Evolutionary conservation across 2,329 filamentous ascomycete species (phyloP).

Genomic region (Aspergillus luchuensis): DNA sequence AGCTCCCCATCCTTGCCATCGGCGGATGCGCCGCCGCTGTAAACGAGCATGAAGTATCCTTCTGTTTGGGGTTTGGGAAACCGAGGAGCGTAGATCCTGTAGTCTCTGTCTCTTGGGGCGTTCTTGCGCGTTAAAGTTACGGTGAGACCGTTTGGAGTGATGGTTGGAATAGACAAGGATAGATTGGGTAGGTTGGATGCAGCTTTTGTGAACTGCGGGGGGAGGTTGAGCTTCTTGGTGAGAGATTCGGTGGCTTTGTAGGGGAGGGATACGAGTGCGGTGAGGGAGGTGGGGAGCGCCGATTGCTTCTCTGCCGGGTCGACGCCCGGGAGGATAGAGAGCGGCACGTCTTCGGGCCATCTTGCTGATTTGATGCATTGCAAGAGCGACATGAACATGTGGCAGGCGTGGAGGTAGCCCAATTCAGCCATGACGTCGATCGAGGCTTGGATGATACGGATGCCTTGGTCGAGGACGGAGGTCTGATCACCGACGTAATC

Average conservation of each 20-base stretch:
- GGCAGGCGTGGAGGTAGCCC: slow-evolving; percentile 75
- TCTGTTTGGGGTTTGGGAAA: slow-evolving; percentile 96
- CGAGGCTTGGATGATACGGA: slow-evolving; percentile 93
- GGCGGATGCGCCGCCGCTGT: slow-evolving; percentile 35
- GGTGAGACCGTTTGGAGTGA: slow-evolving; percentile 64
- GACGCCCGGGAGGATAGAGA: slow-evolving; percentile 78
- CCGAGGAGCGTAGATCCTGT: slow-evolving; percentile 78
- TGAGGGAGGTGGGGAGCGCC: slow-evolving; percentile 33
- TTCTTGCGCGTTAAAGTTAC: slow-evolving; percentile 66
- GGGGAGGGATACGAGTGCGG: slow-evolving; percentile 35
- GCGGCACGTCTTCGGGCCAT: slow-evolving; percentile 80
- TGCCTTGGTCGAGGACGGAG: slow-evolving; percentile 87
- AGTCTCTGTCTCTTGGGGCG: slow-evolving; percentile 63
- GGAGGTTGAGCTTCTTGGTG: slow-evolving; percentile 33
- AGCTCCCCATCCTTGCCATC: slow-evolving; percentile 68
- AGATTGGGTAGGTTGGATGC: slow-evolving; percentile 70
- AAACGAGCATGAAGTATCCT: slow-evolving; percentile 84
- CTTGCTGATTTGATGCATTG: slow-evolving; percentile 90
- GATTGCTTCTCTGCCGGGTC: slow-evolving; percentile 24
- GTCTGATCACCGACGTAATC: slow-evolving; percentile 96
- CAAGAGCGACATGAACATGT: slow-evolving; percentile 79
- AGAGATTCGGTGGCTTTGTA: slow-evolving; percentile 28
- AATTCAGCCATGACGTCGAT: slow-evolving; percentile 93
- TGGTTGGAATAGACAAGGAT: slow-evolving; percentile 60
- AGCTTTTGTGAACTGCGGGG: slow-evolving; percentile 56